These are phyloP conservation scores for Aristolochia contorta DNA, from an alignment of 164 flowering plant species.

Conservation along the genomic window DNA sequence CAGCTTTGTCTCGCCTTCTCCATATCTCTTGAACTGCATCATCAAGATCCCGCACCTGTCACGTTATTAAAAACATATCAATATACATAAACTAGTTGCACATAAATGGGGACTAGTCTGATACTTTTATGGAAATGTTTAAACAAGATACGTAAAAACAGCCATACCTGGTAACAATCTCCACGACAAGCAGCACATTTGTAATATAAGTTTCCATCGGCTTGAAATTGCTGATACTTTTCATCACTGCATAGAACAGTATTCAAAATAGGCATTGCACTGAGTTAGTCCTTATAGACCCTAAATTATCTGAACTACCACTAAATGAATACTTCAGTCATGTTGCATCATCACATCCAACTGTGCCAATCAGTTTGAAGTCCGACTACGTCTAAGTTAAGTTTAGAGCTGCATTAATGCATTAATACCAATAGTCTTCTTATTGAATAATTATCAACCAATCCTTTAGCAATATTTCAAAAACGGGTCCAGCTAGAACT, in stretches of 20 bases:
- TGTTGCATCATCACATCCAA: too few relatives aligned
- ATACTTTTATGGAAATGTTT: not conserved
- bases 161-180: conserved; percentile 76
- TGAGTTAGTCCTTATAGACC: too few relatives aligned
- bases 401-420: too few relatives aligned
- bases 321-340: too few relatives aligned
- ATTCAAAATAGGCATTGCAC: too few relatives aligned
- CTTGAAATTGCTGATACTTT: conserved; percentile 83
- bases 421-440: too few relatives aligned
- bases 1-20: conserved; percentile 81
- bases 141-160: not conserved
- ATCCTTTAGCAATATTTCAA: too few relatives aligned
- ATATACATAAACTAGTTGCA: not conserved
- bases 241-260: conserved; percentile 64
- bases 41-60: conserved; percentile 69
- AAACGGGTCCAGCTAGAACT: too few relatives aligned
- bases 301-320: too few relatives aligned
- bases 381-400: too few relatives aligned
- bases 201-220: conserved; percentile 75
- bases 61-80: not conserved
- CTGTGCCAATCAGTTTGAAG: too few relatives aligned
- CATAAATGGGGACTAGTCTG: not conserved
- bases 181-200: conserved; percentile 96
- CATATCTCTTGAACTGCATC: conserved; percentile 97
- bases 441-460: too few relatives aligned